Evolutionary conservation across 495 filamentous ascomycete genomes (phyloP).

Genomic region (Talaromyces liani): DNA sequence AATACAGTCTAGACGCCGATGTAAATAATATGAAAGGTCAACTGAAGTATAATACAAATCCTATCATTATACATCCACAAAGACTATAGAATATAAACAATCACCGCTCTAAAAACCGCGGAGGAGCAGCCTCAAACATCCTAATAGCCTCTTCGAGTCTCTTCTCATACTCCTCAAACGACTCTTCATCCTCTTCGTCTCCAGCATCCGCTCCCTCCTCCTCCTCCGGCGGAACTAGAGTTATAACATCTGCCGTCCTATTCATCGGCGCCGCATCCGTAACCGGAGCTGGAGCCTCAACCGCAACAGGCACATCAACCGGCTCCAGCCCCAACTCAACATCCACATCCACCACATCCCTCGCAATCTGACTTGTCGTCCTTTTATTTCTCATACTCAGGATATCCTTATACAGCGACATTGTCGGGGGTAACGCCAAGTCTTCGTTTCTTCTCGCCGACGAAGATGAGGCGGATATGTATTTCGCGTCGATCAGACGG

Average conservation of each 20-base stretch:
- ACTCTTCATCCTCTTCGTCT: conserved; percentile 1
- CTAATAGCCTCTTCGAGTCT: conserved; percentile 17
- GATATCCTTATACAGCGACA: conserved; percentile 21
- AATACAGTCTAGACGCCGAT: no score
- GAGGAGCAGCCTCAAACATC: conserved; percentile 17
- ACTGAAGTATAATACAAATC: background rate
- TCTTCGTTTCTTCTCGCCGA: conserved; percentile 10
- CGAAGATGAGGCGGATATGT: background rate
- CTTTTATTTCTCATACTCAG: conserved; percentile 14
- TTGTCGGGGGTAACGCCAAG: conserved; percentile 13
- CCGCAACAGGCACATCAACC: background rate
- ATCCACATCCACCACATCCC: background rate
- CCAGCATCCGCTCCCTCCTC: background rate
- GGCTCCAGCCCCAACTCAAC: conserved; percentile 13
- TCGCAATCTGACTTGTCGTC: background rate
- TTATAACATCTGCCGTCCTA: background rate
- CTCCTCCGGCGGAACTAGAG: background rate
- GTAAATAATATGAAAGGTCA: no score
- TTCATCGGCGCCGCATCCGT: background rate
- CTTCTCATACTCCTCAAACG: conserved; percentile 18
- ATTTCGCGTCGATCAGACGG: conserved; percentile 16
- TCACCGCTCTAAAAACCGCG: conserved; percentile 1
- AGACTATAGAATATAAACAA: conserved; percentile 3
- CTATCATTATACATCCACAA: background rate
- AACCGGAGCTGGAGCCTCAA: background rate